Base-by-base conservation (phyloP, 2,329 filamentous ascomycete genomes). In the Hirsutella thompsonii region DNA sequence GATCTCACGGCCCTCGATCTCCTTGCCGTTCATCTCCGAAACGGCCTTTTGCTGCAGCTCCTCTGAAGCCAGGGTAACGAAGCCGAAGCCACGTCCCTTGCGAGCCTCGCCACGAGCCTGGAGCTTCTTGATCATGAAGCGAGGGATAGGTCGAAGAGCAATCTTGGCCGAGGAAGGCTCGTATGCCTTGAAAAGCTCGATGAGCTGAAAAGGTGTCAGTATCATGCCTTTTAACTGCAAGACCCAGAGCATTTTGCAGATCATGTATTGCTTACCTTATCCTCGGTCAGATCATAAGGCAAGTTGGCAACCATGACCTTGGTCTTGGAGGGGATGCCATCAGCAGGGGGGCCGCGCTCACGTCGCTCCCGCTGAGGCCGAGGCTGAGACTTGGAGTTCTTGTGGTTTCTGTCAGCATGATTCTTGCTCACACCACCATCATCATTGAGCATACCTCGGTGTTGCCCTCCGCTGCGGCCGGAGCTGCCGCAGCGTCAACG, bases 301-400 rank as follows among this genome's bases (percentile, higher is more conserved):
- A 98, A 79, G 74, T 98, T 98, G 59, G 92, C 92, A 58, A 98
- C 92, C 92, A 98, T 98, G 69, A 98, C 87, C 83, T 98, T 98
- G 67, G 85, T 96, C 82, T 95, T 95, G 67, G 90, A 96, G 51
- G 92, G 83, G 58, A 98, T 86, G 54, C 92, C 92, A 62, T 98
- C 90, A 66, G 94, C 90, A 46, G 92, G 92, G 50, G 92, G 92
- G 49, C 92, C 92, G 64, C 92, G 89, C 78, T 95, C 75, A 54
- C 77, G 73, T 55, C 75, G 72, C 69, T 79, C 73, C 56, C 74
- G 74, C 55, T 68, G 67, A 55, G 67, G 63, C 47, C 72, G 73
- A 55, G 65, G 59, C 59, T 74, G 66, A 45, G 59, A 63, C 62
- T 72, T 70, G 53, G 70, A 70, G 54, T 69, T 71, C 64, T 79